Percentiles rank a stretch among this genome's conserved stretches.
Evolutionary conservation across 1,139 yeast genomes (phyloP).

Genomic region (Lodderomyces margitis): DNA sequence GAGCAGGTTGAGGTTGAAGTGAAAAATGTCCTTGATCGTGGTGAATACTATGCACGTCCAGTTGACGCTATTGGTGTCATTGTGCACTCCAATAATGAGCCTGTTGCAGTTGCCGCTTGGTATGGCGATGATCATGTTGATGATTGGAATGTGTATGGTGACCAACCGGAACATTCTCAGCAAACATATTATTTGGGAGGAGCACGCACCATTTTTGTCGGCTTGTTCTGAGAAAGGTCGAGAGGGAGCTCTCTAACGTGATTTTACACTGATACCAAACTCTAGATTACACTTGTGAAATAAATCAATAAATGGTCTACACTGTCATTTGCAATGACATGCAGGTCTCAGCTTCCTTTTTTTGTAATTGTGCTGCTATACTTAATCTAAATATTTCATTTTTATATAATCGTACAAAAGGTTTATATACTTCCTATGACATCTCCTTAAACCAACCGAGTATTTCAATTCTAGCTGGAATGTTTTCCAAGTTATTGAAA

Average conservation of each 20-base stretch:
- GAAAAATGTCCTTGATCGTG: constrained; percentile 15
- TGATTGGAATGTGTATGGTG: constrained; percentile 19
- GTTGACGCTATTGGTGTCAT: constrained; percentile 16
- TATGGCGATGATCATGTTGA: constrained; percentile 18
- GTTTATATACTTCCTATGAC: no score
- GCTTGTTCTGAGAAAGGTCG: constrained; percentile 7
- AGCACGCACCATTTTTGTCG: constrained; percentile 15
- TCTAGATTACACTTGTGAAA: no score
- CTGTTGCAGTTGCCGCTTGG: constrained; percentile 25
- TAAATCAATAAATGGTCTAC: no score
- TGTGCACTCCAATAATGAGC: constrained; percentile 17
- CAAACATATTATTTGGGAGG: constrained; percentile 16
- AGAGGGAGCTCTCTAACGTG: not conserved
- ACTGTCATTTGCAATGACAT: no score
- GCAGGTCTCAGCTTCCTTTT: no score
- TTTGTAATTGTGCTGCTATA: no score
- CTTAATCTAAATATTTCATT: no score
- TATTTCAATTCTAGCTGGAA: constrained; percentile 27
- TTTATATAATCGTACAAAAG: no score
- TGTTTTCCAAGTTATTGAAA: constrained; percentile 25
- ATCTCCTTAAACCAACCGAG: constrained; percentile 26
- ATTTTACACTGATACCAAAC: no score
- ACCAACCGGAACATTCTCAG: constrained; percentile 15
- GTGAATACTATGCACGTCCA: constrained; percentile 17
- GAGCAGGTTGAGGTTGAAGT: constrained; percentile 10